Conservation (phyloP, 2,329 filamentous ascomycete species). For the Neofusicoccum kwambonambiense region DNA sequence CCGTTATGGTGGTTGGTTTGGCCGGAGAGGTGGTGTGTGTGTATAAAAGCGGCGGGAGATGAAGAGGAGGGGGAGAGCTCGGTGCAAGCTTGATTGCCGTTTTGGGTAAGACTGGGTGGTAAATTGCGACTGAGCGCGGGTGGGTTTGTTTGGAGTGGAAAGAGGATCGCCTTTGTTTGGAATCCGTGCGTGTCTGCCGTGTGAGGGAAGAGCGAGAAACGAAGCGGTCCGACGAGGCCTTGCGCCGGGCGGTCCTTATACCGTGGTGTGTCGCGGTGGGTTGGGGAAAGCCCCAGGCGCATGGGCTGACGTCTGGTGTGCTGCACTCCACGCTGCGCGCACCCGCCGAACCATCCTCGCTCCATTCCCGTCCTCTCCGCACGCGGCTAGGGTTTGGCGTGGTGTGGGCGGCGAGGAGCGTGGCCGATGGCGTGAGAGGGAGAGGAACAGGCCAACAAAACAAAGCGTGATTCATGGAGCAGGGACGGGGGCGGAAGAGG, state of each 20-base stretch:
- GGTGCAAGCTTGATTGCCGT: conserved; percentile 3
- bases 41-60: neutral
- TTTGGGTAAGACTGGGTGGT: neutral
- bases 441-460: neutral
- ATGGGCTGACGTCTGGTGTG: conserved; percentile 11
- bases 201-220: too few relatives aligned
- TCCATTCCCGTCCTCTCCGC: conserved; percentile 4
- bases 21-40: neutral
- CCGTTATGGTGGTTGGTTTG: neutral
- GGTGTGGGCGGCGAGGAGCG: neutral
- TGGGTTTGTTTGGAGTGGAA: too few relatives aligned
- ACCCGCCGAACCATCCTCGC: conserved; percentile 9
- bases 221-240: neutral
- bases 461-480: neutral
- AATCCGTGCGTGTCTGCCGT: too few relatives aligned
- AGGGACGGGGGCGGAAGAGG: neutral
- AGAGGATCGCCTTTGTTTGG: too few relatives aligned
- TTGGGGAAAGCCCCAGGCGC: neutral
- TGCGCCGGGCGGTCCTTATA: neutral
- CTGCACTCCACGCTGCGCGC: conserved; percentile 14
- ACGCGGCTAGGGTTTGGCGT: neutral
- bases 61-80: neutral
- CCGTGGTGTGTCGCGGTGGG: neutral
- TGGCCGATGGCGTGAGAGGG: conserved; percentile 3
- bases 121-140: neutral